These are phyloP conservation scores for Trichoderma pleuroti DNA, from an alignment of 2,329 filamentous ascomycete genomes.

Conservation along the genomic window DNA sequence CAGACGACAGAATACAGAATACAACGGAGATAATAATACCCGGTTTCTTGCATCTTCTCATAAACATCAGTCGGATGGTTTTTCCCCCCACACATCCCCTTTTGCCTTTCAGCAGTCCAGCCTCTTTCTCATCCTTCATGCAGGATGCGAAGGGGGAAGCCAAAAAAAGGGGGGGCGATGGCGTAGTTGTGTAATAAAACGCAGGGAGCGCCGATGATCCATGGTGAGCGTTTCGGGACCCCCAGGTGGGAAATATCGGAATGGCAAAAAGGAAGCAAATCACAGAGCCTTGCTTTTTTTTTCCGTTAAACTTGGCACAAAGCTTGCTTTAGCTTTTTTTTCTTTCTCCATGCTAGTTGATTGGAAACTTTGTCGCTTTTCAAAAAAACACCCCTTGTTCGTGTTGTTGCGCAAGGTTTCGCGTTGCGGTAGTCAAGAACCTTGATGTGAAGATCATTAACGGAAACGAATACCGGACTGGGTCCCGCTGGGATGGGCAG, in stretches of 20 bases:
- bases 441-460: constrained; percentile 5
- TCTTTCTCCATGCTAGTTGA: background rate
- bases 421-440: background rate
- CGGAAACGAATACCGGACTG: background rate
- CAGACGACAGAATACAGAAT: no score
- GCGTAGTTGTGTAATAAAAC: background rate
- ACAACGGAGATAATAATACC: background rate
- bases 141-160: background rate
- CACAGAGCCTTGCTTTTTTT: background rate
- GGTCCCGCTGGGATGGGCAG: background rate
- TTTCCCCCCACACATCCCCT: background rate
- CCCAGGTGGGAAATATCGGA: background rate
- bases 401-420: background rate
- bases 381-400: background rate
- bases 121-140: background rate
- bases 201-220: background rate
- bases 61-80: background rate
- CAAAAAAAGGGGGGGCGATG: background rate
- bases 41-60: background rate
- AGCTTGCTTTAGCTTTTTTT: background rate
- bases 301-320: background rate
- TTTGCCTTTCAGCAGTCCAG: constrained; percentile 5
- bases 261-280: background rate
- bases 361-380: background rate
- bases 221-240: background rate